A percentile compares a stretch with the other conserved stretches of the same genome.
Evolutionary conservation across 1,139 yeast genomes (phyloP).

Genomic region (Blastobotrys malaysiensis): DNA sequence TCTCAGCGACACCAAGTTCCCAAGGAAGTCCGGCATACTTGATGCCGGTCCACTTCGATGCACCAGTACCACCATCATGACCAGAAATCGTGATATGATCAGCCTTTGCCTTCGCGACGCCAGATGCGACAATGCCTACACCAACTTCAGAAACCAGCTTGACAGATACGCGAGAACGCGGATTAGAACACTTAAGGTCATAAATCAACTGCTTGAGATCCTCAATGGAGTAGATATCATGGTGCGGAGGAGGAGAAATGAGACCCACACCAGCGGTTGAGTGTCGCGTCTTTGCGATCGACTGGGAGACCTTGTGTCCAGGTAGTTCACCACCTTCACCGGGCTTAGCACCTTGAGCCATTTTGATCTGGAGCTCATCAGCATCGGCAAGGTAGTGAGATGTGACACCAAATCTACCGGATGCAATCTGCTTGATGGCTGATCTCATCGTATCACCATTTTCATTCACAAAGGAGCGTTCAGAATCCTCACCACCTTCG

Average conservation of each 20-base stretch:
- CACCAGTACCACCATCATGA: slow-evolving; percentile 99
- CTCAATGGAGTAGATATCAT: slow-evolving; percentile 96
- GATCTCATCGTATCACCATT: slow-evolving; percentile 98
- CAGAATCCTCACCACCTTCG: slow-evolving; percentile 99
- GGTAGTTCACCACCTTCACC: slow-evolving; percentile 99
- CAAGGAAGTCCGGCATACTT: slow-evolving; percentile 97
- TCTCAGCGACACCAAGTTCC: slow-evolving; percentile 97
- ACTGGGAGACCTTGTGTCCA: slow-evolving; percentile 83
- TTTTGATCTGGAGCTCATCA: slow-evolving; percentile 94
- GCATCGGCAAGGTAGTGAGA: slow-evolving; percentile 92
- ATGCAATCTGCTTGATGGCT: slow-evolving; percentile 95
- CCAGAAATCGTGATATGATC: slow-evolving; percentile 94
- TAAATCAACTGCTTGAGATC: slow-evolving; percentile 95
- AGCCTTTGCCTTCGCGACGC: slow-evolving; percentile 98
- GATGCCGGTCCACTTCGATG: slow-evolving; percentile 95
- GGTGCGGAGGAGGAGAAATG: slow-evolving; percentile 98
- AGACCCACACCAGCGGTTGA: slow-evolving; percentile 96
- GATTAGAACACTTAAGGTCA: slow-evolving; percentile 94
- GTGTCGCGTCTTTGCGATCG: slow-evolving; percentile 92
- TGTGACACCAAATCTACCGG: slow-evolving; percentile 97
- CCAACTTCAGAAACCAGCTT: slow-evolving; percentile 97
- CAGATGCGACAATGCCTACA: slow-evolving; percentile 98
- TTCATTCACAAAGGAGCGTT: slow-evolving; percentile 70
- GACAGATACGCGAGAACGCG: slow-evolving; percentile 94
- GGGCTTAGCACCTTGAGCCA: slow-evolving; percentile 99